Evolutionary conservation across 192 early-diverging fungal genomes (phyloP), one percentile per base, ranked within the genome.

Genomic region (Chytriomyces hyalinus): DNA sequence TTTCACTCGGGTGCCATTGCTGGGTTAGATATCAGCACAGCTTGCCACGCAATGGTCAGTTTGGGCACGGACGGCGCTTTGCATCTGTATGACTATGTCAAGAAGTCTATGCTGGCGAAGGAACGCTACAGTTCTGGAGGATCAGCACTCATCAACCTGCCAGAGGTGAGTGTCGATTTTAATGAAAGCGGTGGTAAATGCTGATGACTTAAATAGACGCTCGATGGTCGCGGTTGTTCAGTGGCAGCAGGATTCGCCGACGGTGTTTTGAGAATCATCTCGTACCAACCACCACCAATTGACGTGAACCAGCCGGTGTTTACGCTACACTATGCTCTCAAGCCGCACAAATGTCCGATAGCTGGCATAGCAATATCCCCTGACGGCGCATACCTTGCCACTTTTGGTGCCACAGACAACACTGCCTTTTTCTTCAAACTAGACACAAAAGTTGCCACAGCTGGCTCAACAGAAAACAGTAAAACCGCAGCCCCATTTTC

Each of bases 341-440:
- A 90, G 67, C 90, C 90, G 1, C 89, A 90, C 64, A 80, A 70
- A 46, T 60, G 72, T 7, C 67, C 84, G 4, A 84, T 91, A 45
- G 79, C 80, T 22, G 44, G 61, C 26, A 83, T 90, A 50, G 73
- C 65, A 11, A 73, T 91, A 10, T 87, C 89, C 5, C 67, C 82
- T 3, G 88, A 91, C 63, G 88, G 87, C 7, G 78, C 76, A 6
- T 82, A 78, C 59, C 70, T 91, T 65, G 87, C 85, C 1, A 89
- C 86, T 2, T 77, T 76, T 15, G 81, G 84, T 13, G 71, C 67
- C 8, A 66, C 73, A 22, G 89, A 90, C 77, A 47, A 65, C 6
- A 87, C 89, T 6, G 68, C 88, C 5, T 91, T 91, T 75, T 79
- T 91, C 45, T 91, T 90, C 75, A 76, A 82, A 68, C 80, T 90